A percentile compares a stretch with the other conserved stretches of the same genome.
phyloP scores from a whole-genome alignment of 1,284 basidiomycete genomes.

The Neonothopanus nambi region DNA sequence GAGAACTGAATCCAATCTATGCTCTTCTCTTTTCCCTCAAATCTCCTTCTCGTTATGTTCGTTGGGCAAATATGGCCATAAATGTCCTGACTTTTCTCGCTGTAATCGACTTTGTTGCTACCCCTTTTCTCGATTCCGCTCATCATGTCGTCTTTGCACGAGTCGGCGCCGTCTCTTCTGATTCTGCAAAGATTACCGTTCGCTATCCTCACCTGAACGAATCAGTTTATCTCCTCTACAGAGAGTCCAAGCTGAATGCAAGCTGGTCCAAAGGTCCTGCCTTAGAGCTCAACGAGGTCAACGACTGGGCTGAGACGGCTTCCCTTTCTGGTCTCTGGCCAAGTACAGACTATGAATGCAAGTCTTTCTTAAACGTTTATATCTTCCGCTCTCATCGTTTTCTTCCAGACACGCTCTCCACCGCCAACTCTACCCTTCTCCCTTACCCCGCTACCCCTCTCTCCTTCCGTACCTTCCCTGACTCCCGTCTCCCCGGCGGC shows the following conservation, averaged over 20 bases:
- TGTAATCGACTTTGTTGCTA: slow-evolving; percentile 48
- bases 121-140: slow-evolving; percentile 56
- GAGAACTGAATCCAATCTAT: slow-evolving; percentile 14
- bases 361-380: slow-evolving; percentile 22
- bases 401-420: slow-evolving; percentile 51
- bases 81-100: slow-evolving; percentile 55
- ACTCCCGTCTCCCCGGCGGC: slow-evolving; percentile 53
- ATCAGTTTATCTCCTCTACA: slow-evolving; percentile 46
- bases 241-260: slow-evolving; percentile 32
- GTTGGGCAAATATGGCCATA: slow-evolving; percentile 42
- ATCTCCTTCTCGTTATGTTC: slow-evolving; percentile 37
- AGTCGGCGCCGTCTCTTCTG: slow-evolving; percentile 67
- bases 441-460: slow-evolving; percentile 53
- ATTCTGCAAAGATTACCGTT: slow-evolving; percentile 60
- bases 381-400: slow-evolving; percentile 12
- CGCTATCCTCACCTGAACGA: slow-evolving; percentile 49
- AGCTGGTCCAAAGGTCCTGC: slow-evolving; percentile 58
- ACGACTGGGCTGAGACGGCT: slow-evolving; percentile 69
- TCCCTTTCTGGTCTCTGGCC: slow-evolving; percentile 66
- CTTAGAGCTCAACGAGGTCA: slow-evolving; percentile 42
- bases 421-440: slow-evolving; percentile 43
- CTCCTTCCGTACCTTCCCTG: slow-evolving; percentile 69
- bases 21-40: slow-evolving; percentile 47
- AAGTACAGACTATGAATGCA: slow-evolving; percentile 73
- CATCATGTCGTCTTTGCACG: slow-evolving; percentile 60